A percentile compares a stretch with the other conserved stretches of the same genome.
These are phyloP conservation scores for Botryotinia globosa DNA, from an alignment of 2,329 filamentous ascomycete species.

Conservation along the genomic window DNA sequence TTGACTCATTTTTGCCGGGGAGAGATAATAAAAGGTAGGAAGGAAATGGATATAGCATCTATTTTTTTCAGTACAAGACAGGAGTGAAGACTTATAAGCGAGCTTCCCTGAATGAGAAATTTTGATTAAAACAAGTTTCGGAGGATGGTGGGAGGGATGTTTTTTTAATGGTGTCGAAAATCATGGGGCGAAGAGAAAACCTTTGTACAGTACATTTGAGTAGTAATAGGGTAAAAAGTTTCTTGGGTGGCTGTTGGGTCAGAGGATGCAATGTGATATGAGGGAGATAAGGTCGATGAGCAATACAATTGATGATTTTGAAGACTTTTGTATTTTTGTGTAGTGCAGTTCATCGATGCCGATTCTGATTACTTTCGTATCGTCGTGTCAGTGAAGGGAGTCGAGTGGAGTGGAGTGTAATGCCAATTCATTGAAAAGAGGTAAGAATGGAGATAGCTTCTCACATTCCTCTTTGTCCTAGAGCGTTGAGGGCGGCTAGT, in stretches of 20 bases:
- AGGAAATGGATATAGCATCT: not conserved
- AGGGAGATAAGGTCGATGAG: not conserved
- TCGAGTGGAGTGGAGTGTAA: not conserved
- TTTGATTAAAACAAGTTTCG: not conserved
- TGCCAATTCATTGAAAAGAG: not conserved
- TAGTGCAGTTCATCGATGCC: not conserved
- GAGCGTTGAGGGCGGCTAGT: not conserved
- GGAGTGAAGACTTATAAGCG: not conserved
- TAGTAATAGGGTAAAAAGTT: conserved; percentile 14
- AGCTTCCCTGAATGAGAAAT: not conserved
- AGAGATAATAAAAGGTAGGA: not conserved
- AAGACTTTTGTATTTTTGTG: not conserved
- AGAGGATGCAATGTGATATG: not conserved
- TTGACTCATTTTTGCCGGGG: not conserved
- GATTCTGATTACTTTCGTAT: not conserved
- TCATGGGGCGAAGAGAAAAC: not conserved
- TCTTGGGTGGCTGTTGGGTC: not conserved
- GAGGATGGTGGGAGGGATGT: too few relatives aligned
- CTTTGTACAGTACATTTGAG: conserved; percentile 8
- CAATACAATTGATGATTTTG: not conserved
- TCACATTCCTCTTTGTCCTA: not conserved
- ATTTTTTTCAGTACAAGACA: not conserved
- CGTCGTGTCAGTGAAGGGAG: not conserved
- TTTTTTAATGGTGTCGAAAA: not conserved
- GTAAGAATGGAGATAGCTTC: not conserved